Conservation (phyloP, 768 basidiomycete species). For the Termitomyces eurrhizus region DNA sequence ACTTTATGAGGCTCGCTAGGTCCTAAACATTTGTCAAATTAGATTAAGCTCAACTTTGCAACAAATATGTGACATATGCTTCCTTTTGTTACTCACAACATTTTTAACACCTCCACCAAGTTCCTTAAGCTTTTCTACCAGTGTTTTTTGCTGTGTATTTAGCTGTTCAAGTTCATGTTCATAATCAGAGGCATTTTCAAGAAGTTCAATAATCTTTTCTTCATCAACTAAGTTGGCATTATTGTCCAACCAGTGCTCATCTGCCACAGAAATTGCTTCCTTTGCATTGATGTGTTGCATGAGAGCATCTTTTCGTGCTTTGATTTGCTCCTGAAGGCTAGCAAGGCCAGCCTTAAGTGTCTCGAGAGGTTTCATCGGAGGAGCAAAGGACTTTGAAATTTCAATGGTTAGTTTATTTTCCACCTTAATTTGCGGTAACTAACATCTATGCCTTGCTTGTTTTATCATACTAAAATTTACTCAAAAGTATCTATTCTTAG, state of each 20-base stretch:
- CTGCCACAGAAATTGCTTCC: slow-evolving; percentile 11
- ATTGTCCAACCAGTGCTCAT: slow-evolving; percentile 20
- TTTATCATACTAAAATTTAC: not conserved
- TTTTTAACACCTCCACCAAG: not conserved
- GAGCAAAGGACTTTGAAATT: not conserved
- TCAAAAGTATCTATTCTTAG: not conserved
- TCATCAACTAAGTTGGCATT: slow-evolving; percentile 20
- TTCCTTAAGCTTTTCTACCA: slow-evolving; percentile 1
- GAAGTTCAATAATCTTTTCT: slow-evolving; percentile 12
- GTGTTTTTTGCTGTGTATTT: slow-evolving; percentile 8
- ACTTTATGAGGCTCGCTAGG: not conserved
- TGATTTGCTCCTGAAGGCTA: slow-evolving; percentile 3
- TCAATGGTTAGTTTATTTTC: too few species aligned
- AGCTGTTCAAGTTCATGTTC: slow-evolving; percentile 16
- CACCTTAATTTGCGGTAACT: too few species aligned
- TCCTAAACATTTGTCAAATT: not conserved
- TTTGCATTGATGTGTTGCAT: not conserved
- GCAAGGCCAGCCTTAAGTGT: slow-evolving; percentile 9
- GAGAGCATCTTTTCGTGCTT: slow-evolving; percentile 9
- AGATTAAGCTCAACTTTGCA: not conserved
- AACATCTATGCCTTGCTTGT: not conserved
- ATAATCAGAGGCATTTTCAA: slow-evolving; percentile 21
- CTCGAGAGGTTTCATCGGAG: not conserved
- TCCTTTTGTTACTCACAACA: not conserved
- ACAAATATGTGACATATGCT: not conserved